Conservation (phyloP, 2,329 filamentous ascomycete species). For the Myotisia sp. region DNA sequence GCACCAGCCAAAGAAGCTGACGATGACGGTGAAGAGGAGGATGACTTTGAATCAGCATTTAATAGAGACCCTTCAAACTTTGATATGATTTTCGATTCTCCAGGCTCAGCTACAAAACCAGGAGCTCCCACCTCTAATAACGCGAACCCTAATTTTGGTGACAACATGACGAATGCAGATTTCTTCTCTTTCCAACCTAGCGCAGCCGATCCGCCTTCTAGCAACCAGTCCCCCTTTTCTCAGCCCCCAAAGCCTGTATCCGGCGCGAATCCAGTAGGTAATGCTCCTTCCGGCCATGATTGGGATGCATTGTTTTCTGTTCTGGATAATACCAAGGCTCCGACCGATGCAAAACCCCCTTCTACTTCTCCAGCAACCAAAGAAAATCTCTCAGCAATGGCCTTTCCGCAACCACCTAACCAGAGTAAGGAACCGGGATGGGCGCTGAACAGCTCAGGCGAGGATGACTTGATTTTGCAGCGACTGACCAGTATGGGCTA, state of each 20-base stretch:
- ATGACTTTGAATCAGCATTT: slow-evolving; percentile 29
- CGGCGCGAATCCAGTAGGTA: slow-evolving; percentile 3
- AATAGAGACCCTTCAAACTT: slow-evolving; percentile 27
- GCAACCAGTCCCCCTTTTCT: slow-evolving; percentile 5
- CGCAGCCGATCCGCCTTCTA: slow-evolving; percentile 5
- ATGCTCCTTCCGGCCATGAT: slow-evolving; percentile 46
- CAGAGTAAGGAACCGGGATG: slow-evolving; percentile 39
- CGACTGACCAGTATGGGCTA: slow-evolving; percentile 85
- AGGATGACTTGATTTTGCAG: slow-evolving; percentile 86
- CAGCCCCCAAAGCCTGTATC: slow-evolving; percentile 23
- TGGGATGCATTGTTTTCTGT: slow-evolving; percentile 92
- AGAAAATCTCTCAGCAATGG: slow-evolving; percentile 5
- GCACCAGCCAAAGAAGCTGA: slow-evolving; percentile 33
- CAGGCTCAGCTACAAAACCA: slow-evolving; percentile 19
- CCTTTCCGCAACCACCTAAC: slow-evolving; percentile 15
- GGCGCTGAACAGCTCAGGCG: slow-evolving; percentile 58
- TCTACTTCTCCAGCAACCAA: slow-evolving; percentile 3
- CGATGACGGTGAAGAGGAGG: slow-evolving; percentile 29
- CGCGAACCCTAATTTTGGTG: slow-evolving; percentile 26
- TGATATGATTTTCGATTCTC: slow-evolving; percentile 34
- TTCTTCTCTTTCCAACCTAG: slow-evolving; percentile 30
- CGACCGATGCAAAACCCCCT: slow-evolving; percentile 15
- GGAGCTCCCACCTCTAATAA: slow-evolving; percentile 12
- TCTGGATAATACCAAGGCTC: slow-evolving; percentile 43
- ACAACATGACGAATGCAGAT: slow-evolving; percentile 21